These are phyloP conservation scores for Cynanchum wilfordii DNA, from an alignment of 257 asterid species.

Conservation along the genomic window DNA sequence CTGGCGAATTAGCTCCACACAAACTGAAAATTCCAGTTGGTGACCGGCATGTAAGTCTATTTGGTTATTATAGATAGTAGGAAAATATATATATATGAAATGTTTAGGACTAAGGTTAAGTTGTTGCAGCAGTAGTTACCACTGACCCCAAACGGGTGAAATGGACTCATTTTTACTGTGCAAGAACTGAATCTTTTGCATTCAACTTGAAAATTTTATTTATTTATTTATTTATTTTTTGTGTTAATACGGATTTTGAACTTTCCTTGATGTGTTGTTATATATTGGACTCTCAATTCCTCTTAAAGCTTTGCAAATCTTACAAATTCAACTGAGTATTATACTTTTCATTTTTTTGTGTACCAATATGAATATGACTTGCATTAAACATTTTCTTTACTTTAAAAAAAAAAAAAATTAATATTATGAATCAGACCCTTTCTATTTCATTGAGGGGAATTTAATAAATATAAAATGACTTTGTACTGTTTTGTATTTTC, in stretches of 20 bases:
- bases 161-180: not conserved
- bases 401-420: not conserved
- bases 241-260: not conserved
- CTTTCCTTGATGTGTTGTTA: not conserved
- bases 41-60: conserved; percentile 57
- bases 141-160: not conserved
- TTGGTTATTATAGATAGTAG: not conserved
- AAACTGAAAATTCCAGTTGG: conserved; percentile 80
- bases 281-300: not conserved
- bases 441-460: not conserved
- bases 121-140: not conserved
- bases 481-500: not conserved
- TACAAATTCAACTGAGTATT: not conserved
- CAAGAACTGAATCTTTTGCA: not conserved
- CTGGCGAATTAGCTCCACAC: conserved; percentile 29
- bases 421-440: too few relatives aligned
- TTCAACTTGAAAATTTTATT: not conserved
- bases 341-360: not conserved
- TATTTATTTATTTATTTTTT: not conserved
- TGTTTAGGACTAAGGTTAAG: not conserved
- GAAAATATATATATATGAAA: not conserved
- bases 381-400: not conserved
- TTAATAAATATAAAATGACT: not conserved
- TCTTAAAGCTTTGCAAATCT: not conserved
- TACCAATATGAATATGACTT: not conserved